Evolutionary conservation across 2,329 filamentous ascomycete genomes (phyloP), one percentile per base, ranked within the genome.

Genomic region (Aspergillus chevalieri): DNA sequence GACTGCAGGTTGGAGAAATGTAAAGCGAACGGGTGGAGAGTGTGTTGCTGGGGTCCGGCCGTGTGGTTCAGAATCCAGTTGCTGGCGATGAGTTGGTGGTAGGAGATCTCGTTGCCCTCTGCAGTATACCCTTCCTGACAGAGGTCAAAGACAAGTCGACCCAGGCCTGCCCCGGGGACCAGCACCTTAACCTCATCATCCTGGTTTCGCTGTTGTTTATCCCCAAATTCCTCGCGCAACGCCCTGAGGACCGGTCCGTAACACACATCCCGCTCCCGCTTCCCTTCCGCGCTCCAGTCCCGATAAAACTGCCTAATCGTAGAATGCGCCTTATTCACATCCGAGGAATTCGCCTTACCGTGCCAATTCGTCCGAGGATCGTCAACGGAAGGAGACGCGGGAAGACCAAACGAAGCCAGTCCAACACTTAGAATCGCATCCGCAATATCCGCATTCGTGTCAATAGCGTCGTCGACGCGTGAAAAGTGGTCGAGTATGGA

Each of bases 31-130:
- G 93, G 93, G 62, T 86, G 88, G 46, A 98, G 77, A 7, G 76
- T 82, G 68, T 90, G 89, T 53, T 86, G 77, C 14, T 78, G 77
- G 0, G 79, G 79, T 2, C 67, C 64, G 0, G 74, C 60, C 4
- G 84, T 87, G 59, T 71, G 67, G 50, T 78, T 78, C 36, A 78
- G 60, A 7, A 77, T 59, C 70, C 74, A 82, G 54, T 80, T 81
- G 50, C 88, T 94, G 1, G 89, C 89, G 50, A 97, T 77, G n/a
- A 98, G 80, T 66, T 95, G 89, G 67, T 98, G 93, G 64, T 95
- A 97, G 2, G 91, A 96, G 53, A 97, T 95, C 70, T 98, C 88
- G 64, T 96, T 97, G 24, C 92, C 92, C 67, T 96, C 90, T 0
- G 83, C 81, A 9, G 80, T 73, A 67, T 84, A 94, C 9, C 93